phyloP scores from a whole-genome alignment of 805 yeast species.

The Limtongia smithiae region DNA sequence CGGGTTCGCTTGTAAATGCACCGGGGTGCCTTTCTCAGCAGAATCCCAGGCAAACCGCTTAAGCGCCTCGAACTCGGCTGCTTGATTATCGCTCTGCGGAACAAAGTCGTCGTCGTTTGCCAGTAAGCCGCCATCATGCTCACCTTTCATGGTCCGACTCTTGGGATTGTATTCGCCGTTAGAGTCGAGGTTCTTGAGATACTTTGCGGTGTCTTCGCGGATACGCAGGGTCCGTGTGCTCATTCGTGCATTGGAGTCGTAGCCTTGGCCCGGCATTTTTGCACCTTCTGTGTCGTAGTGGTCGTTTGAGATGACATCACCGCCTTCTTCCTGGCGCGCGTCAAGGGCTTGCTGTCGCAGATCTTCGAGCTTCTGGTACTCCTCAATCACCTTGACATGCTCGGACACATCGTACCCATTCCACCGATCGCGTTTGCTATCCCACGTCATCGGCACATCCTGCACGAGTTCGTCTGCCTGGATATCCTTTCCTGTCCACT shows the following conservation, averaged over 20 bases:
- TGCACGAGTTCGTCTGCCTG: conserved; percentile 33
- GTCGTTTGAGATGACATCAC: conserved; percentile 36
- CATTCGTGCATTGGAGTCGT: conserved; percentile 35
- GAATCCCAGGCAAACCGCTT: conserved; percentile 51
- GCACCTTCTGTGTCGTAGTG: conserved; percentile 38
- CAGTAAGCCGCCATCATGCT: conserved; percentile 44
- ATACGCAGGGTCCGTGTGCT: conserved; percentile 52
- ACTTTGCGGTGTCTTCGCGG: conserved; percentile 72
- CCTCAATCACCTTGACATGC: conserved; percentile 50
- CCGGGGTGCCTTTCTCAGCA: conserved; percentile 35
- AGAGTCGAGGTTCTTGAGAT: conserved; percentile 51
- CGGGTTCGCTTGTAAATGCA: conserved; percentile 45
- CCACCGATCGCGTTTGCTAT: conserved; percentile 76
- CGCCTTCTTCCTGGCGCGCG: conserved; percentile 12
- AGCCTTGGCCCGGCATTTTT: conserved; percentile 29
- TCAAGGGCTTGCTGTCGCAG: conserved; percentile 29
- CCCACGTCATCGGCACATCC: conserved; percentile 47
- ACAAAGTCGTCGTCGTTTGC: conserved; percentile 38
- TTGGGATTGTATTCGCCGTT: conserved; percentile 47
- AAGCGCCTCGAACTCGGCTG: conserved; percentile 48
- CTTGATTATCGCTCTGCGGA: conserved; percentile 47
- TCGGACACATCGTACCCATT: conserved; percentile 68
- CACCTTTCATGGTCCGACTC: conserved; percentile 33
- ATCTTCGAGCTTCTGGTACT: conserved; percentile 45
- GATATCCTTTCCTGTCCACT: conserved; percentile 36